A percentile compares a stretch with the other conserved stretches of the same genome.
Evolutionary conservation across 306 rosid genomes (phyloP).

Genomic region (Fragaria iinumae): DNA sequence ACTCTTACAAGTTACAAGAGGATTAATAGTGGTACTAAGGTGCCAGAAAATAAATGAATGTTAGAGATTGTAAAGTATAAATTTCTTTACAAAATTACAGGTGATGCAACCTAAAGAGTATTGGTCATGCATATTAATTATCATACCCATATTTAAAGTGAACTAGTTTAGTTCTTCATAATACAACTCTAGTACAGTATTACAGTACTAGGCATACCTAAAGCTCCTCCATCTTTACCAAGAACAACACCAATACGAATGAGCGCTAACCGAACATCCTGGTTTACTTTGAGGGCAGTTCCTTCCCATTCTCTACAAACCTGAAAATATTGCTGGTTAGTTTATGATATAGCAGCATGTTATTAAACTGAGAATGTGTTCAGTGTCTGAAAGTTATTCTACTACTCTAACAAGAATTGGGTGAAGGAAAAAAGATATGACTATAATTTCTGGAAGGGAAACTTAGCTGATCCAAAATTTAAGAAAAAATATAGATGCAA

Average conservation of each 20-base stretch:
- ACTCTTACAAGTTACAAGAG: neutral
- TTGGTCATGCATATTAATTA: neutral
- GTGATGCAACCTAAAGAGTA: slow-evolving; percentile 7
- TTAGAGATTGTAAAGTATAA: neutral
- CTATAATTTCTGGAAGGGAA: neutral
- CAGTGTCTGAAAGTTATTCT: neutral
- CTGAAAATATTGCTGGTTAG: slow-evolving; percentile 41
- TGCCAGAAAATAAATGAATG: neutral
- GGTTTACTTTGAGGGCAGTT: slow-evolving; percentile 62
- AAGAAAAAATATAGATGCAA: neutral
- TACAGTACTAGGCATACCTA: slow-evolving; percentile 47
- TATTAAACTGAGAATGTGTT: neutral
- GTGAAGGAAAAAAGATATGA: neutral
- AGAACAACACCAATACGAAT: slow-evolving; percentile 98
- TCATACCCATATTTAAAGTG: slow-evolving; percentile 3
- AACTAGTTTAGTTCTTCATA: slow-evolving; percentile 9
- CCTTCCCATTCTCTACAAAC: slow-evolving; percentile 98
- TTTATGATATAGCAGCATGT: neutral
- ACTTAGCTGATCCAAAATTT: neutral
- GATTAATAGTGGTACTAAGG: neutral
- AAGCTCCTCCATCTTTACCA: slow-evolving; percentile 98
- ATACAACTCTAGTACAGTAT: neutral
- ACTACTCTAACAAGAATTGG: neutral
- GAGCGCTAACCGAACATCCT: slow-evolving; percentile 72
- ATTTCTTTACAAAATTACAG: neutral